These are phyloP conservation scores for Plasmodium yoelii DNA, from an alignment of 169 alveolate genomes.

Conservation along the genomic window DNA sequence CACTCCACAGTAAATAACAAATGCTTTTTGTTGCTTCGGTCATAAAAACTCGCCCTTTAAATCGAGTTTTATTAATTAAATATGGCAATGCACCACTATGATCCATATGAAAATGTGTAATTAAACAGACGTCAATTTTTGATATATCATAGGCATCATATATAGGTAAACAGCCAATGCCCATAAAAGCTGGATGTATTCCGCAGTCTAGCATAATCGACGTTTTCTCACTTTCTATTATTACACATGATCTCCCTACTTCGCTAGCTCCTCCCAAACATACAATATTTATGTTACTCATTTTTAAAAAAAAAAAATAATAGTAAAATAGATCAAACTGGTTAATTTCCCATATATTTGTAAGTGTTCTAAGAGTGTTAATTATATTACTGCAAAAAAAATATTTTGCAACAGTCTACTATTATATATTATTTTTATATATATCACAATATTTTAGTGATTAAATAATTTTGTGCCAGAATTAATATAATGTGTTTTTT, in stretches of 20 bases:
- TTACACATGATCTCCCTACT: constrained; percentile 98
- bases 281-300: constrained; percentile 77
- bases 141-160: constrained; percentile 96
- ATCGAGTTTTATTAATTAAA: constrained; percentile 93
- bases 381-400: no score
- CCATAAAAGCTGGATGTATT: constrained; percentile 98
- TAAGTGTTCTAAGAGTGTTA: no score
- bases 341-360: no score
- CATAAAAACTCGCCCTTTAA: constrained; percentile 93
- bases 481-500: no score
- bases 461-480: no score
- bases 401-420: no score
- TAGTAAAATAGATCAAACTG: no score
- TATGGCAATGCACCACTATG: constrained; percentile 99
- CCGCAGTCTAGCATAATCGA: constrained; percentile 99
- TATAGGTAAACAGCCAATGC: constrained; percentile 97
- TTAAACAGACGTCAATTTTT: constrained; percentile 94
- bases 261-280: constrained; percentile 95
- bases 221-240: constrained; percentile 91
- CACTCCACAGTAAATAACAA: constrained; percentile 95
- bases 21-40: constrained; percentile 98
- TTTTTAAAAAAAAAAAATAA: background rate
- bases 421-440: no score
- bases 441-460: no score
- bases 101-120: constrained; percentile 98